These are phyloP conservation scores for Agaricus sinodeliciosus DNA, from an alignment of 768 basidiomycete species.

Conservation along the genomic window DNA sequence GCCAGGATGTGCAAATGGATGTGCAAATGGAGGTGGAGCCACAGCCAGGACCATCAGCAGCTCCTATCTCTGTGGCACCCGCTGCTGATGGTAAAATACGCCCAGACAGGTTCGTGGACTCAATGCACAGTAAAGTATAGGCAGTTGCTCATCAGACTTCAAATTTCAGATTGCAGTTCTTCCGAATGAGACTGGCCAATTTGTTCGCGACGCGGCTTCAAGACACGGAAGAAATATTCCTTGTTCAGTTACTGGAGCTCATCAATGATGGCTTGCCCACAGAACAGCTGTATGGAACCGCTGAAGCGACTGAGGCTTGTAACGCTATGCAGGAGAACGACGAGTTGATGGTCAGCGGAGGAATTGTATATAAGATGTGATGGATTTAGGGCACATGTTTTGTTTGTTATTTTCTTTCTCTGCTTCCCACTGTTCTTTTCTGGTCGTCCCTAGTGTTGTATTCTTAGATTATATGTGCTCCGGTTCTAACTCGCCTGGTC, in stretches of 20 bases:
- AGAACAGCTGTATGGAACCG: slow-evolving; percentile 67
- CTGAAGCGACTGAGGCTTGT: slow-evolving; percentile 71
- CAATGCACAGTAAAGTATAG: slow-evolving; percentile 1
- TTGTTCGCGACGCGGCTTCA: slow-evolving; percentile 62
- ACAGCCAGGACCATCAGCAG: slow-evolving; percentile 21
- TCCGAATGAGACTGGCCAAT: slow-evolving; percentile 71
- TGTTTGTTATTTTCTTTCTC: not conserved
- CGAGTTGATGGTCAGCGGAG: slow-evolving; percentile 85
- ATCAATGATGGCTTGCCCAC: slow-evolving; percentile 74
- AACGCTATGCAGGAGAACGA: slow-evolving; percentile 71
- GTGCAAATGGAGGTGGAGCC: slow-evolving; percentile 51
- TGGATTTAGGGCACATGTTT: not conserved
- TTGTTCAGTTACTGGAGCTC: slow-evolving; percentile 60
- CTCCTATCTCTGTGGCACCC: slow-evolving; percentile 17
- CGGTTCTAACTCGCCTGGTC: no score
- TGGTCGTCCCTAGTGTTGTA: not conserved
- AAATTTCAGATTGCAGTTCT: slow-evolving; percentile 58
- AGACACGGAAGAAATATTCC: slow-evolving; percentile 71
- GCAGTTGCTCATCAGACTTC: slow-evolving; percentile 1
- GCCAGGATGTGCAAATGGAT: slow-evolving; percentile 63
- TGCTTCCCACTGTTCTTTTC: not conserved
- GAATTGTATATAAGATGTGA: slow-evolving; percentile 80
- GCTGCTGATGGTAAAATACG: slow-evolving; percentile 36
- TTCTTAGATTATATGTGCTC: not conserved
- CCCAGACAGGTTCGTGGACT: slow-evolving; percentile 50